Conservation (phyloP, 495 filamentous ascomycete genomes). For the Tirmania nivea region DNA sequence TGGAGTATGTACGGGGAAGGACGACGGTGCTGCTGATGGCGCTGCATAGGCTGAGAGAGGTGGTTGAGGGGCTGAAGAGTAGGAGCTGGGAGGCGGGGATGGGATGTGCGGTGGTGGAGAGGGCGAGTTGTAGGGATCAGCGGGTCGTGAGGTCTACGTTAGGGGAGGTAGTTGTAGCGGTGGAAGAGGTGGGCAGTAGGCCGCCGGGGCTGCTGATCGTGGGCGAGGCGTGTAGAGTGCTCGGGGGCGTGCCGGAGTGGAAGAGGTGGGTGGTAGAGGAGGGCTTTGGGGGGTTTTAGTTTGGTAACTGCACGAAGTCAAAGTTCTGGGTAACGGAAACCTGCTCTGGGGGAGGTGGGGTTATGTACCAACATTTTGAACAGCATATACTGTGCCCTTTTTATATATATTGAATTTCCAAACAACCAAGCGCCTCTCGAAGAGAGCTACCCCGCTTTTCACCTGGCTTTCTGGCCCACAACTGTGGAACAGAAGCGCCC, state of each 20-base stretch:
- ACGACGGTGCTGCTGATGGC: slow-evolving; percentile 96
- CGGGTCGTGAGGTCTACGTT: slow-evolving; percentile 74
- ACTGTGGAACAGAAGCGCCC: no score
- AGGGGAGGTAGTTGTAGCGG: slow-evolving; percentile 51
- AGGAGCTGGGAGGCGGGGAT: slow-evolving; percentile 34
- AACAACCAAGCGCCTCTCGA: no score
- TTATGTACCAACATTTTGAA: no score
- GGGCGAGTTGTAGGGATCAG: slow-evolving; percentile 89
- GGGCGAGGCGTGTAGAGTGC: slow-evolving; percentile 58
- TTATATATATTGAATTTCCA: no score
- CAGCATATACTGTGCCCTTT: no score
- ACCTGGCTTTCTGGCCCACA: no score
- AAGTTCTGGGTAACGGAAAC: no score
- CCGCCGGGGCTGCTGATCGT: slow-evolving; percentile 85
- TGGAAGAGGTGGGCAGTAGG: slow-evolving; percentile 73
- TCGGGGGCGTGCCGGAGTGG: slow-evolving; percentile 32
- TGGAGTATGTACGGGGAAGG: slow-evolving; percentile 49
- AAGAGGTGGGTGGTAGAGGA: slow-evolving; percentile 64
- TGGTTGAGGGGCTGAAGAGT: slow-evolving; percentile 39
- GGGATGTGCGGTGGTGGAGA: slow-evolving; percentile 79
- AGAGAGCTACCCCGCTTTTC: no score
- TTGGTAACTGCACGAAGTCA: no score
- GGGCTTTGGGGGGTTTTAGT: slow-evolving; percentile 45
- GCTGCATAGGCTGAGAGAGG: slow-evolving; percentile 53
- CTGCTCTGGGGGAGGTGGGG: no score